Percentiles rank a stretch among this genome's conserved stretches.
Conservation (phyloP, 2,329 filamentous ascomycete genomes). For the Epichloe uncinata region DNA sequence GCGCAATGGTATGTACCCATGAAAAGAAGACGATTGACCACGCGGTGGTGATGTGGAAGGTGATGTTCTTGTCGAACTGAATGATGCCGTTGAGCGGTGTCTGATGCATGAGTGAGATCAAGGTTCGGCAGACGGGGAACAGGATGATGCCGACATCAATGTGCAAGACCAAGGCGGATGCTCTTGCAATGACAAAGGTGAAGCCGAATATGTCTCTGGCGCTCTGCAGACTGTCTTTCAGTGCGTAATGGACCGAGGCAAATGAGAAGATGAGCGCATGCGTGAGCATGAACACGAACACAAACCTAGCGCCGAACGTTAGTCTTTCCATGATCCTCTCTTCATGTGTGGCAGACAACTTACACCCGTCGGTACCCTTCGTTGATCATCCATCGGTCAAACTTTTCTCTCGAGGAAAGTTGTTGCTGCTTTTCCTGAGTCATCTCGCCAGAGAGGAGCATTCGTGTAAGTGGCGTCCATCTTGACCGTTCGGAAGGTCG, state of each 20-base stretch:
- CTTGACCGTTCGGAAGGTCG: conserved; percentile 54
- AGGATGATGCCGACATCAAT: conserved; percentile 70
- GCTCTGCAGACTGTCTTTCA: conserved; percentile 60
- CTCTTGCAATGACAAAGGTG: conserved; percentile 63
- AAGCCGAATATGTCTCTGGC: conserved; percentile 58
- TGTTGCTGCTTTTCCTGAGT: conserved; percentile 58
- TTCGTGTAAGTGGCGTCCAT: conserved; percentile 71
- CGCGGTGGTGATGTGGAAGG: conserved; percentile 72
- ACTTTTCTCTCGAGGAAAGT: conserved; percentile 55
- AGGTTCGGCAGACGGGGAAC: conserved; percentile 70
- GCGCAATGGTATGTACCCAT: conserved; percentile 73
- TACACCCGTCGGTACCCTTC: conserved; percentile 73
- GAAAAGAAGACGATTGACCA: conserved; percentile 86
- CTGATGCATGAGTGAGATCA: conserved; percentile 68
- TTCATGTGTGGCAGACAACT: conserved; percentile 18
- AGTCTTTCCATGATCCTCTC: neutral
- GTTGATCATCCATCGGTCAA: conserved; percentile 82
- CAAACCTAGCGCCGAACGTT: conserved; percentile 40
- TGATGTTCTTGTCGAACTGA: conserved; percentile 82
- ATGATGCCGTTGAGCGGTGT: conserved; percentile 78
- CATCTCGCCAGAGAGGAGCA: conserved; percentile 75
- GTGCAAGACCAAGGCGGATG: conserved; percentile 65
- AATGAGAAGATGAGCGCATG: conserved; percentile 70
- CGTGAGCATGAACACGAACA: conserved; percentile 58
- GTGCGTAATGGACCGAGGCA: conserved; percentile 64